A percentile compares a stretch with the other conserved stretches of the same genome.
phyloP scores from a whole-genome alignment of 768 basidiomycete genomes.

The Tulasnella sp. region DNA sequence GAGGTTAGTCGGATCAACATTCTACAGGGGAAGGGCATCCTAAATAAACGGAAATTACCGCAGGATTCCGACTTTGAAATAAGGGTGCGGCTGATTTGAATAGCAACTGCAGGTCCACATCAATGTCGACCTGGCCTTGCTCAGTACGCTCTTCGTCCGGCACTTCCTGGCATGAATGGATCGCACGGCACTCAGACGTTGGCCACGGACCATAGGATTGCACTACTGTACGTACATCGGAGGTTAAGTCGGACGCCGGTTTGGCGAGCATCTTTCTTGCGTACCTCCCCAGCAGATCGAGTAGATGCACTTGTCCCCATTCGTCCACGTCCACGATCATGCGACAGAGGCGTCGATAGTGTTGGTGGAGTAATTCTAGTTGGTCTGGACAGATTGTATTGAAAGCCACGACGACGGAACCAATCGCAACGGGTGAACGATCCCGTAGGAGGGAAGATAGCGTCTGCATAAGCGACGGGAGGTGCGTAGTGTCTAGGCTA shows the following conservation, averaged over 20 bases:
- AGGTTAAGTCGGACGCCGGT: constrained; percentile 36
- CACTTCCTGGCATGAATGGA: not conserved
- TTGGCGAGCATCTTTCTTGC: constrained; percentile 74
- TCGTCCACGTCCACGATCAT: constrained; percentile 87
- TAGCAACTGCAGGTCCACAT: constrained; percentile 65
- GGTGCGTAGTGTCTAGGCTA: constrained; percentile 64
- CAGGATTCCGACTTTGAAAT: constrained; percentile 76
- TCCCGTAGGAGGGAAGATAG: constrained; percentile 38
- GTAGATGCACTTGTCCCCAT: constrained; percentile 82
- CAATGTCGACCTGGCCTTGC: constrained; percentile 38
- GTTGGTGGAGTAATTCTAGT: constrained; percentile 76
- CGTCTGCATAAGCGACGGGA: constrained; percentile 42
- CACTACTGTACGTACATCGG: constrained; percentile 2
- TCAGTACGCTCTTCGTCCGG: constrained; percentile 30
- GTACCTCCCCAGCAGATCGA: constrained; percentile 71
- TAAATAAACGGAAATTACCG: constrained; percentile 38
- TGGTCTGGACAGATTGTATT: constrained; percentile 74
- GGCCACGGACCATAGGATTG: not conserved
- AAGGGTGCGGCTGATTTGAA: constrained; percentile 60
- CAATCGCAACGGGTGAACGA: constrained; percentile 75
- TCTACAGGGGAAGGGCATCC: constrained; percentile 1
- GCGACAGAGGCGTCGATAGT: constrained; percentile 74
- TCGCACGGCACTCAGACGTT: not conserved
- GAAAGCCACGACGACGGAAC: constrained; percentile 76
- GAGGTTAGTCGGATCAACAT: not conserved